These are phyloP conservation scores for Spergularia marina DNA, from an alignment of 148 eudicot genomes.

Conservation along the genomic window DNA sequence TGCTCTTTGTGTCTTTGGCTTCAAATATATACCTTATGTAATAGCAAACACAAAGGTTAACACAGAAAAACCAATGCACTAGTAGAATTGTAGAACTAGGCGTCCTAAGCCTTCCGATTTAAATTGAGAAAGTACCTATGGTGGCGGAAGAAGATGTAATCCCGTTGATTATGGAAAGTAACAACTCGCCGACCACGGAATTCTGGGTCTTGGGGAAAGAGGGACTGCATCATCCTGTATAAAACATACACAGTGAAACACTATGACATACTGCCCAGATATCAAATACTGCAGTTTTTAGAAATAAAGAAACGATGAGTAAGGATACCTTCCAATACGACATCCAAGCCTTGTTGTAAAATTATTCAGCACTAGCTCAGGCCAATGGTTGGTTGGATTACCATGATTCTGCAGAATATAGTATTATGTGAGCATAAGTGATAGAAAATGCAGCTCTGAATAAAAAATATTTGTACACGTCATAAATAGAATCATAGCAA, in stretches of 20 bases:
- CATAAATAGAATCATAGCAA: neutral
- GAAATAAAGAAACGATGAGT: constrained; percentile 4
- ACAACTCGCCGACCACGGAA: constrained; percentile 93
- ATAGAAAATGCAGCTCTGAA: neutral
- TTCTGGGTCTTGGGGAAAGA: constrained; percentile 89
- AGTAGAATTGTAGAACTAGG: neutral
- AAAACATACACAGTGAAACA: constrained; percentile 9
- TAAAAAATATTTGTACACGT: neutral
- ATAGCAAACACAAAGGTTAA: constrained; percentile 17
- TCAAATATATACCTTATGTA: constrained; percentile 74
- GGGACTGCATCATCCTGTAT: constrained; percentile 76
- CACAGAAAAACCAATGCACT: neutral
- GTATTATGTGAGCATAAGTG: constrained; percentile 1
- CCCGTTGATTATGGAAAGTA: constrained; percentile 95
- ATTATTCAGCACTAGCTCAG: constrained; percentile 82
- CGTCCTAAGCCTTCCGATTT: neutral
- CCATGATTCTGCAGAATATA: constrained; percentile 77
- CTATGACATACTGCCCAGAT: constrained; percentile 11
- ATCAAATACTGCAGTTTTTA: neutral
- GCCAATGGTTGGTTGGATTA: constrained; percentile 88
- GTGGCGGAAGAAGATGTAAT: constrained; percentile 94
- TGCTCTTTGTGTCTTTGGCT: constrained; percentile 57
- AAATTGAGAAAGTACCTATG: constrained; percentile 54
- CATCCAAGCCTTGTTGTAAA: constrained; percentile 84
- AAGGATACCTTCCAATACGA: constrained; percentile 71